Conservation (phyloP, 2,329 filamentous ascomycete species). For the Colletotrichum higginsianum region DNA sequence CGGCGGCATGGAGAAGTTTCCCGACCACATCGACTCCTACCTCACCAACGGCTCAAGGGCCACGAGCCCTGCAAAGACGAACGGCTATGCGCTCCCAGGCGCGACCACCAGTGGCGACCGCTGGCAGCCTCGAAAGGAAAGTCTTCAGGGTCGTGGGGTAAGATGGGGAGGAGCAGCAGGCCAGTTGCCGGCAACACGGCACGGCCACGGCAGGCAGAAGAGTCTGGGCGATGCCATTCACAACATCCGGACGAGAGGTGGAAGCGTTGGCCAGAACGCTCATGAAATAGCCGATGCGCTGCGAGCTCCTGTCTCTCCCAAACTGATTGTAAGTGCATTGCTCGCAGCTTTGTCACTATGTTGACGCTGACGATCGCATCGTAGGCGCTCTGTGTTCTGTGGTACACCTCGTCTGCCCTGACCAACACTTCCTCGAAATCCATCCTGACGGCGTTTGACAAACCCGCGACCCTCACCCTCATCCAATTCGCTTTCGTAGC, state of each 20-base stretch:
- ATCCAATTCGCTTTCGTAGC: constrained; percentile 96
- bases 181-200: constrained; percentile 37
- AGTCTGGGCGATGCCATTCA: constrained; percentile 91
- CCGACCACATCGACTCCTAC: constrained; percentile 65
- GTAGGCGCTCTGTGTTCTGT: constrained; percentile 87
- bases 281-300: constrained; percentile 94
- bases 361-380: constrained; percentile 29
- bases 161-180: constrained; percentile 47
- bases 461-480: constrained; percentile 91
- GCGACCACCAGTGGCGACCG: constrained; percentile 59
- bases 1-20: constrained; percentile 69
- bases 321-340: constrained; percentile 78
- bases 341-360: constrained; percentile 16
- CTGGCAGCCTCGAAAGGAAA: constrained; percentile 74
- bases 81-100: constrained; percentile 47
- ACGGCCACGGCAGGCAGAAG: constrained; percentile 81
- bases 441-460: constrained; percentile 91
- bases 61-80: constrained; percentile 47
- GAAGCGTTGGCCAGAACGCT: constrained; percentile 91
- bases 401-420: constrained; percentile 95
- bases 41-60: constrained; percentile 44
- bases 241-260: constrained; percentile 84
- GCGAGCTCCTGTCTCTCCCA: constrained; percentile 89
- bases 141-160: constrained; percentile 61
- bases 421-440: constrained; percentile 99